Evolutionary conservation across 495 filamentous ascomycete genomes (phyloP).

Genomic region (Aspergillus bridgeri): DNA sequence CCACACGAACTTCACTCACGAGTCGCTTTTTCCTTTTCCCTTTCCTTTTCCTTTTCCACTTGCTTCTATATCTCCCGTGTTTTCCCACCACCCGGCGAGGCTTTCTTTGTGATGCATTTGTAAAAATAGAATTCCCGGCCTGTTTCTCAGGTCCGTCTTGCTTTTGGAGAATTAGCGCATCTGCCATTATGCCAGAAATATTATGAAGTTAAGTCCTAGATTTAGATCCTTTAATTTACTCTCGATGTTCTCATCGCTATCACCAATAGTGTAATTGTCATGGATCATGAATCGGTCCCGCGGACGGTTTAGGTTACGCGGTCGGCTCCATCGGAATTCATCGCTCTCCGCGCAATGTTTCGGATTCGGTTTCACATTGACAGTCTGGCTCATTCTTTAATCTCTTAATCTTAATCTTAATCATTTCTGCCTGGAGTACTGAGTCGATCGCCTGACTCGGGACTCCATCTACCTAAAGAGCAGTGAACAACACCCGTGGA

Average conservation of each 20-base stretch:
- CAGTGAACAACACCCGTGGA: too few species aligned
- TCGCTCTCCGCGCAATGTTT: conserved; percentile 5
- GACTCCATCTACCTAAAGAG: too few species aligned
- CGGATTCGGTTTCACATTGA: neutral
- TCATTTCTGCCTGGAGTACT: neutral
- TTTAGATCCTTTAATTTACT: conserved; percentile 1
- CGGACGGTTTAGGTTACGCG: neutral
- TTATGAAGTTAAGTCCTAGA: conserved; percentile 33
- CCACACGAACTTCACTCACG: conserved; percentile 7
- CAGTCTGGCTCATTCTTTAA: neutral
- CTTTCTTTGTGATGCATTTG: conserved; percentile 30
- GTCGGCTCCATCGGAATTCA: neutral
- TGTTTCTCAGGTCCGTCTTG: conserved; percentile 23
- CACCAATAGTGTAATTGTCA: neutral
- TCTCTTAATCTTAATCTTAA: neutral
- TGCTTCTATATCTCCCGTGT: conserved; percentile 7
- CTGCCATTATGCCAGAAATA: conserved; percentile 40
- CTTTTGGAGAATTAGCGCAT: conserved; percentile 42
- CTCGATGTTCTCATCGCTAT: neutral
- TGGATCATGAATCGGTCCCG: neutral
- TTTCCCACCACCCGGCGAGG: conserved; percentile 11
- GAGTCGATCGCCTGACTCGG: too few species aligned
- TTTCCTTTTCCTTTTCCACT: conserved; percentile 11
- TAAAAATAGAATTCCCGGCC: conserved; percentile 45
- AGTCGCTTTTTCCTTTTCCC: conserved; percentile 6